Conservation (phyloP, 176 grass and related monocot genomes). For the Neostapfia colusana region DNA sequence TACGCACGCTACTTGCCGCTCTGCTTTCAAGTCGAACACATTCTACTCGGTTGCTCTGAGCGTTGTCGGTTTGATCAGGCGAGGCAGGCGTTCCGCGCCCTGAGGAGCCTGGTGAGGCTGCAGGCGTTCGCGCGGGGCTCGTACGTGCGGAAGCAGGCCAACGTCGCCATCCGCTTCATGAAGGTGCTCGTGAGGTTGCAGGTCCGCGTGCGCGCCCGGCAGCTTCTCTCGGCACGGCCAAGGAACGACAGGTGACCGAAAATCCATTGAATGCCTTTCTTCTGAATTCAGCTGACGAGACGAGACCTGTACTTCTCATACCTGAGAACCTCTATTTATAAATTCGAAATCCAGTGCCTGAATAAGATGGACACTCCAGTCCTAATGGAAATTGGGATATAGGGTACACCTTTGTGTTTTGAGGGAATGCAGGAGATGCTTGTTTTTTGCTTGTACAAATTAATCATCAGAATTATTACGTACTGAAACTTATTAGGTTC, state of each 20-base stretch:
- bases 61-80: constrained; percentile 16
- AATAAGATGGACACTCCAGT: too few species aligned
- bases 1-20: constrained; percentile 11
- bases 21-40: background rate
- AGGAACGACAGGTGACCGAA: background rate
- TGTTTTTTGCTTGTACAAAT: too few species aligned
- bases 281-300: too few species aligned
- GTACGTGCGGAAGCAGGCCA: constrained; percentile 41
- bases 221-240: constrained; percentile 13
- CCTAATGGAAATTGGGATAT: too few species aligned
- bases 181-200: constrained; percentile 43
- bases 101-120: constrained; percentile 52
- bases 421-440: too few species aligned
- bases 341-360: too few species aligned
- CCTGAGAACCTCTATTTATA: too few species aligned
- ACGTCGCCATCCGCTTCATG: constrained; percentile 38
- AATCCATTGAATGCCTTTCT: too few species aligned
- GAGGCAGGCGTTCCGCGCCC: constrained; percentile 30
- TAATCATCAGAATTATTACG: too few species aligned
- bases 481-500: background rate
- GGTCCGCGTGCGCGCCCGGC: constrained; percentile 34
- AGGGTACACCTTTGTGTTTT: too few species aligned
- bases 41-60: background rate
- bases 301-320: too few species aligned
- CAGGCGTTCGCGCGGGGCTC: constrained; percentile 46